Base-by-base conservation (phyloP, 2,329 filamentous ascomycete genomes). In the Nemania diffusa region DNA sequence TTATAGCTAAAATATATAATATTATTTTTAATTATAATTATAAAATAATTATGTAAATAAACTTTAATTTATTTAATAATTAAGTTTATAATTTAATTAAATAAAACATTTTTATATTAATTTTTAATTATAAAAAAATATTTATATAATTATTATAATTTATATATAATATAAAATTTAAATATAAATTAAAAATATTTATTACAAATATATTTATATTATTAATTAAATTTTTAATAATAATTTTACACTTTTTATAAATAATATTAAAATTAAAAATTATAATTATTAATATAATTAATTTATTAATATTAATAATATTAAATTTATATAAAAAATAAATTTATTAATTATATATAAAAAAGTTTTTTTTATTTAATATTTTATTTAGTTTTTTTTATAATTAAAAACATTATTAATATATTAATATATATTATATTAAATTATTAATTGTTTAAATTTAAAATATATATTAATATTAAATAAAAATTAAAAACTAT, bases 91-190 rank as follows among this genome's bases (percentile, higher is more conserved):
- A 8, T 4, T 44, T 8, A 6, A 26, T 26, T 32, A n/a, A 32
- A n/a, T n/a, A n/a, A n/a, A n/a, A n/a, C n/a, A n/a, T n/a, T n/a
- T n/a, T n/a, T n/a, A n/a, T n/a, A n/a, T n/a, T n/a, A n/a, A n/a
- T n/a, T n/a, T n/a, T n/a, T n/a, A n/a, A n/a, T n/a, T n/a, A 32
- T 55, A 55, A 55, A n/a, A 34, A 32, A 55, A 32, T 55, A 34
- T 52, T 52, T 52, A 55, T 15, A 55, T 55, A 32, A 55, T 32
- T 32, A 52, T 22, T 6, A 44, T 44, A 44, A 7, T 8, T 44
- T n/a, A 55, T 32, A 55, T 32, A 32, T 55, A 32, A 32, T 55
- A 34, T 55, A 55, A n/a, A n/a, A n/a, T n/a, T n/a, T n/a, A n/a
- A n/a, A n/a, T n/a, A n/a, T n/a, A n/a, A n/a, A n/a, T n/a, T n/a